Evolutionary conservation across 1,284 basidiomycete species (phyloP).

Genomic region (Ustilago cynodontis): DNA sequence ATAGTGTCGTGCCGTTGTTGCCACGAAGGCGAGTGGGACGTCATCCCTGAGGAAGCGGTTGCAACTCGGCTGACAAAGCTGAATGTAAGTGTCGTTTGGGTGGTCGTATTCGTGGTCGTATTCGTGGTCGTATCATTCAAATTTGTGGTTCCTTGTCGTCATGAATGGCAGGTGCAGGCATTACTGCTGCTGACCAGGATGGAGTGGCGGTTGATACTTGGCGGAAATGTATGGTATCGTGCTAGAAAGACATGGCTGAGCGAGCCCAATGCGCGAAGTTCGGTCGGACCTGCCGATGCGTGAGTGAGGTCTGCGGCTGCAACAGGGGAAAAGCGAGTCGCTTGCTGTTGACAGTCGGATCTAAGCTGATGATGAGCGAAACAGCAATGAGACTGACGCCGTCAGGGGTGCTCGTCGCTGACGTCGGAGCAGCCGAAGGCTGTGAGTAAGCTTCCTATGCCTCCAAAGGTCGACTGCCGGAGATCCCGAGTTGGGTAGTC

Average conservation of each 20-base stretch:
- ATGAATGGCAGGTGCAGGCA: not conserved
- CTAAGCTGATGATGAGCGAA: not conserved
- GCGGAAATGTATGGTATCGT: not conserved
- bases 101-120: not conserved
- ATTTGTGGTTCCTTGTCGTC: not conserved
- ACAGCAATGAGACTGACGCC: not conserved
- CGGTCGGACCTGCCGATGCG: not conserved
- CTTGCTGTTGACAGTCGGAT: not conserved
- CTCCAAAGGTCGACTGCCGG: not conserved
- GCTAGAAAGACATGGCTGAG: constrained; percentile 8
- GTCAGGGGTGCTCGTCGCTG: not conserved
- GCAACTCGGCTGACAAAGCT: not conserved
- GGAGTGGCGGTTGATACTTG: not conserved
- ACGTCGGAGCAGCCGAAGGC: not conserved
- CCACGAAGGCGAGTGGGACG: constrained; percentile 25
- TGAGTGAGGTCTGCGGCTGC: not conserved
- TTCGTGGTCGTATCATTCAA: too few relatives aligned
- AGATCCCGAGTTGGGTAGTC: not conserved
- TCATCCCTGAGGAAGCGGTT: constrained; percentile 10
- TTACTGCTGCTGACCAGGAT: not conserved
- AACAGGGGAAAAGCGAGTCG: not conserved
- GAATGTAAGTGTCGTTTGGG: not conserved
- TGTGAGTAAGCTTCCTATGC: not conserved
- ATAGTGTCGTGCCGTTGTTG: constrained; percentile 36
- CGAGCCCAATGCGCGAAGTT: not conserved